phyloP scores from a whole-genome alignment of 2,329 filamentous ascomycete species.

The Aureobasidium lini region DNA sequence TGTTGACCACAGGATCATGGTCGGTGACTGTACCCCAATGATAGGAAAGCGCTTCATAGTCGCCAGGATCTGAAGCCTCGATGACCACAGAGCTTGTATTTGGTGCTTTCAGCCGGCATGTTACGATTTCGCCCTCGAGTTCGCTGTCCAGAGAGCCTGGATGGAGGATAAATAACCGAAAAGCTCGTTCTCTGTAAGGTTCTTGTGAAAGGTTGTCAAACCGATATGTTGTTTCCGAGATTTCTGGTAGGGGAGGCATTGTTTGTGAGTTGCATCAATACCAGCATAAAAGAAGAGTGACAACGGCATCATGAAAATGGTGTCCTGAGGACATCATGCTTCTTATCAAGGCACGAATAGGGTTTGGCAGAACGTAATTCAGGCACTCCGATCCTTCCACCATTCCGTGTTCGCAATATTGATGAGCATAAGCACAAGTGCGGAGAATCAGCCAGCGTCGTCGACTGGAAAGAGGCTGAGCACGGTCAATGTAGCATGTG shows the following conservation, averaged over 20 bases:
- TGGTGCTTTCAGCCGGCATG: background rate
- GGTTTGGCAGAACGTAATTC: background rate
- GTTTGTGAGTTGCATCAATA: background rate
- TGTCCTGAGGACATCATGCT: background rate
- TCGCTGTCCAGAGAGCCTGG: background rate
- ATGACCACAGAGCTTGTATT: background rate
- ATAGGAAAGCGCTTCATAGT: slow-evolving; percentile 14
- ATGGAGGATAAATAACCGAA: background rate
- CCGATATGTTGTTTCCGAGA: background rate
- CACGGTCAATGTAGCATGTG: background rate
- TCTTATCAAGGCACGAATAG: background rate
- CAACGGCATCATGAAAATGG: background rate
- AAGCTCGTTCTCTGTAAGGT: background rate
- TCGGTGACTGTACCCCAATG: slow-evolving; percentile 10
- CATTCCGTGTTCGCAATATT: background rate
- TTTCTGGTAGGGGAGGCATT: background rate
- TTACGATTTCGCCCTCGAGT: background rate
- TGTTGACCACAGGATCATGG: slow-evolving; percentile 5
- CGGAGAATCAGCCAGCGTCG: background rate
- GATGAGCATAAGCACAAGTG: background rate
- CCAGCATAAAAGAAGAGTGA: no score
- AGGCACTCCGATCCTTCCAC: background rate
- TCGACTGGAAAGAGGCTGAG: background rate
- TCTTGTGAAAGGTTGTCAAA: slow-evolving; percentile 1
- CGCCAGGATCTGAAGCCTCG: background rate